Percentiles rank a stretch among this genome's conserved stretches.
Conservation (phyloP, 257 asterid genomes). For the Craterostigma plantagineum region DNA sequence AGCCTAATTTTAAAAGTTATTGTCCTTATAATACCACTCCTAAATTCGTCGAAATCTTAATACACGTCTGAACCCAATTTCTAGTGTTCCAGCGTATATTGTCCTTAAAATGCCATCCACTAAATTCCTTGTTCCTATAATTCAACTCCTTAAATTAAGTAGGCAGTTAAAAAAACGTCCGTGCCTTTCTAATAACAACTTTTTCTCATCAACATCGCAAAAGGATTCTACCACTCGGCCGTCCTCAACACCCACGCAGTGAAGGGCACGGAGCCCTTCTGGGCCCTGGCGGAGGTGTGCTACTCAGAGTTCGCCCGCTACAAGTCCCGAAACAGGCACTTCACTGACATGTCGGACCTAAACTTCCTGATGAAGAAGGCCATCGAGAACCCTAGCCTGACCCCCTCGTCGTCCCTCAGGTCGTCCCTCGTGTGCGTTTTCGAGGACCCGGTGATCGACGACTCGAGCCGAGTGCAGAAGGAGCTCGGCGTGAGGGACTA, state of each 20-base stretch:
- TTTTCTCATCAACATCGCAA: no score
- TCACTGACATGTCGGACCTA: constrained; percentile 4
- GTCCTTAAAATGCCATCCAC: no score
- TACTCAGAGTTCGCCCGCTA: not conserved
- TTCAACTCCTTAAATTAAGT: no score
- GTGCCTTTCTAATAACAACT: no score
- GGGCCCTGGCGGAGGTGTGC: not conserved
- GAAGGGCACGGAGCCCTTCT: not conserved
- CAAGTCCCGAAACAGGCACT: not conserved
- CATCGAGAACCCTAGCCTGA: constrained; percentile 1
- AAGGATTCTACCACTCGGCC: constrained; percentile 1
- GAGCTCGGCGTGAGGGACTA: constrained; percentile 1
- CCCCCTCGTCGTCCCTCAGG: constrained; percentile 2
- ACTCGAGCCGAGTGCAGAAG: not conserved
- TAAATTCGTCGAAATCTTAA: no score
- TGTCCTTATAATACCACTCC: no score
- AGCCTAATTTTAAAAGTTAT: no score
- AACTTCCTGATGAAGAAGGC: not conserved
- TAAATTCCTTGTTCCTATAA: no score
- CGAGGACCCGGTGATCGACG: constrained; percentile 3
- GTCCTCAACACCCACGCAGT: not conserved
- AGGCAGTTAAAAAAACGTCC: no score
- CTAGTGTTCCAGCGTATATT: no score
- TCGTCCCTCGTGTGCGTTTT: not conserved
- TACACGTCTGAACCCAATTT: no score